phyloP scores from a whole-genome alignment of 1,139 yeast species.

The Hansenula lynferdii region DNA sequence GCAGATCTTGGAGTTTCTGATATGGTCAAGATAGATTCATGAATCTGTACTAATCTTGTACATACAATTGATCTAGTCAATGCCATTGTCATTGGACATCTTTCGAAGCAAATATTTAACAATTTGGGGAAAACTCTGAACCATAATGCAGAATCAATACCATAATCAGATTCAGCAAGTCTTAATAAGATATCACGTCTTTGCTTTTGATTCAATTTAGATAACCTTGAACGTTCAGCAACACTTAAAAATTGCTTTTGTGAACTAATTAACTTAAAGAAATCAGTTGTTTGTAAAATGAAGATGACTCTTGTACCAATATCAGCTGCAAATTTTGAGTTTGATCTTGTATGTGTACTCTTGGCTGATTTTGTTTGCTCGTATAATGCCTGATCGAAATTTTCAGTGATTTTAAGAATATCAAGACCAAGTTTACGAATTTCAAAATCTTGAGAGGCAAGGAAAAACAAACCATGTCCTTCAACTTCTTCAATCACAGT shows the following conservation, averaged over 20 bases:
- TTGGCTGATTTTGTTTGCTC: slow-evolving; percentile 35
- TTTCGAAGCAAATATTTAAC: slow-evolving; percentile 65
- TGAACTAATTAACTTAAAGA: slow-evolving; percentile 57
- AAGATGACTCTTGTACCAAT: slow-evolving; percentile 76
- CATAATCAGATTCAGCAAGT: slow-evolving; percentile 87
- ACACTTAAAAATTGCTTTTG: slow-evolving; percentile 57
- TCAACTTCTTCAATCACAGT: slow-evolving; percentile 91
- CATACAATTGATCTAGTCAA: slow-evolving; percentile 89
- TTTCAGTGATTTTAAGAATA: slow-evolving; percentile 70
- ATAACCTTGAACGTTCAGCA: slow-evolving; percentile 73
- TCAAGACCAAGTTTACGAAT: slow-evolving; percentile 72
- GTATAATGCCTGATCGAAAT: slow-evolving; percentile 77
- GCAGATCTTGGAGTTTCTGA: slow-evolving; percentile 41
- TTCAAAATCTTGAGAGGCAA: slow-evolving; percentile 81
- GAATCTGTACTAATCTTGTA: slow-evolving; percentile 83
- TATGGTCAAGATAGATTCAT: slow-evolving; percentile 66
- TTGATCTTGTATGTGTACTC: slow-evolving; percentile 47
- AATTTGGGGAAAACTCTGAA: slow-evolving; percentile 79
- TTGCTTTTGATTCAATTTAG: slow-evolving; percentile 54
- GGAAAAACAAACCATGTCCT: slow-evolving; percentile 89
- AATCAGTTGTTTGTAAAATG: slow-evolving; percentile 66
- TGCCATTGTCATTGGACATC: slow-evolving; percentile 92
- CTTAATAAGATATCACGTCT: slow-evolving; percentile 60
- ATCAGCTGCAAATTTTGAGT: slow-evolving; percentile 75
- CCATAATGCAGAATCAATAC: slow-evolving; percentile 96